Base-by-base conservation (phyloP, 306 rosid species). In the Sindora glabra region DNA sequence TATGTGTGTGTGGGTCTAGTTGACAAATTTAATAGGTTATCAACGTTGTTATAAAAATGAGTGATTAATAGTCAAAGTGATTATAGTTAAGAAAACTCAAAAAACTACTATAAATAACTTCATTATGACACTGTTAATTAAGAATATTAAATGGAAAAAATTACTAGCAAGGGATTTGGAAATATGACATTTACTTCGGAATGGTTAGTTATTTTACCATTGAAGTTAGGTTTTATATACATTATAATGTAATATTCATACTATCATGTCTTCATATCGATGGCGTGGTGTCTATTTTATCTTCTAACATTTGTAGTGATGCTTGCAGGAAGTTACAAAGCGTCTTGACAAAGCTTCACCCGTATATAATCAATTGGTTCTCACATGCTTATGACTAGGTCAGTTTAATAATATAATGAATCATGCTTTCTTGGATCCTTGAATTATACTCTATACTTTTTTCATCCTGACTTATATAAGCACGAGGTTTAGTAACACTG, bases 251-350 rank as follows among this genome's bases (percentile, higher is more conserved):
- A 49, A 18, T 62, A 30, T 48, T 26, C 37, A 29, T n/a, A 27
- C 74, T 14, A 49, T 67, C 5, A 7, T 57, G 13, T 62, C 50
- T 59, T 65, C 24, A 41, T 36, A 24, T 70, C 30, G 29, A 36
- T 52, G 36, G 45, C 47, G 41, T 27, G 23, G 11, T 12, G 0
- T 16, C 27, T 30, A 6, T 29, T 40, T 29, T 53, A 30, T 44
- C 34, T 34, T 48, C 34, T 72, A 52, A 77, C 47, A 25, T 71
- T 55, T 55, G 56, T 36, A 86, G 67, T 33, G 33, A 62, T 59
- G 29, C 47, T 55, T 65, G 81, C 92, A 88, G 96, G 94, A 88
- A 84, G 89, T 83, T 65, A 75, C 87, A 11, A 88, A 82, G 82
- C 87, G 83, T 39, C 84, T 88, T 69, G 96, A 88, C 62, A 88